Evolutionary conservation across 352 stramenopile species (phyloP).

Genomic region (Globisporangium solare): DNA sequence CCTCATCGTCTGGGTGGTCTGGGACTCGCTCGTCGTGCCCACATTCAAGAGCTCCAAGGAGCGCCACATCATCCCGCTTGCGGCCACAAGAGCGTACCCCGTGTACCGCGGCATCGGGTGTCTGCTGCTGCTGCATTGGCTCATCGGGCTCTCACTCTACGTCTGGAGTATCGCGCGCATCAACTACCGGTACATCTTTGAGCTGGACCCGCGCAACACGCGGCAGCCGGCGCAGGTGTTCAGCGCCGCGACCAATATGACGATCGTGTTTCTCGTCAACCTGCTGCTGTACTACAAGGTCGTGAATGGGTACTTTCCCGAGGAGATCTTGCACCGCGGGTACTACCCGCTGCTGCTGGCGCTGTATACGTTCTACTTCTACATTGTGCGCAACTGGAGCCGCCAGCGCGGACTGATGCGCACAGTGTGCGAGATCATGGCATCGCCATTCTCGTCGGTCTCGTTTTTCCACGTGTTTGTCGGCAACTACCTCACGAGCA

Average conservation of each 20-base stretch:
- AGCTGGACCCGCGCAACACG: slow-evolving; percentile 82
- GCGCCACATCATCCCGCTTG: slow-evolving; percentile 70
- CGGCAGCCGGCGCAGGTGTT: slow-evolving; percentile 91
- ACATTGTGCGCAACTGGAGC: slow-evolving; percentile 87
- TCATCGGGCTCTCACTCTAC: slow-evolving; percentile 42
- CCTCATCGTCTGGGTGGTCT: slow-evolving; percentile 91
- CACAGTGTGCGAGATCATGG: slow-evolving; percentile 88
- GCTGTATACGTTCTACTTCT: slow-evolving; percentile 91
- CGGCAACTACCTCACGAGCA: slow-evolving; percentile 82
- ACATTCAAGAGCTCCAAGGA: slow-evolving; percentile 62
- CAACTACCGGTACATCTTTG: slow-evolving; percentile 95
- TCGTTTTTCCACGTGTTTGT: slow-evolving; percentile 94
- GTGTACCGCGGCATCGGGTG: slow-evolving; percentile 95
- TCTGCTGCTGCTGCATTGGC: slow-evolving; percentile 76
- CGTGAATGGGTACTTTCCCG: slow-evolving; percentile 81
- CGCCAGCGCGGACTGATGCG: slow-evolving; percentile 81
- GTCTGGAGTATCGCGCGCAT: slow-evolving; percentile 85
- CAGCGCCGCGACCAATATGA: slow-evolving; percentile 95
- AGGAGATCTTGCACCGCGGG: slow-evolving; percentile 75
- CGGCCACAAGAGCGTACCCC: slow-evolving; percentile 84
- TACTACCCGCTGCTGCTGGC: slow-evolving; percentile 92
- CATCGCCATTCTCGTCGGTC: slow-evolving; percentile 88
- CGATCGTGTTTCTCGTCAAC: slow-evolving; percentile 92
- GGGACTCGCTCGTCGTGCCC: slow-evolving; percentile 89
- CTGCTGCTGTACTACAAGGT: slow-evolving; percentile 98